Evolutionary conservation across 352 stramenopile genomes (phyloP).

Genomic region (Pythium rhizo-oryzae): DNA sequence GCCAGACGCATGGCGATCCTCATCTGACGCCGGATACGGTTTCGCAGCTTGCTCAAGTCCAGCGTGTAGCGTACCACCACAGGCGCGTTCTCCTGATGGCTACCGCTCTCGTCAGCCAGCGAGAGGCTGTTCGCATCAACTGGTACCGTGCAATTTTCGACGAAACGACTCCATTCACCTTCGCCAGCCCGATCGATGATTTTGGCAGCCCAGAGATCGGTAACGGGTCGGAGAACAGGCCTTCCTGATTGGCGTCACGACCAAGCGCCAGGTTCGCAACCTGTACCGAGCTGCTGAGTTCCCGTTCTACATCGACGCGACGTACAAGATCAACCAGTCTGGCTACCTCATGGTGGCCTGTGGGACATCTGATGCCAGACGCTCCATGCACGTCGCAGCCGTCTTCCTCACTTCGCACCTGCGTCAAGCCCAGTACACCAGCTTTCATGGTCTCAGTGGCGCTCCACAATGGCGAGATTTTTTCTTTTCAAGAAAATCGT

Average conservation of each 20-base stretch:
- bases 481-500: background rate
- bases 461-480: no score
- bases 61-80: background rate
- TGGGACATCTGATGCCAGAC: slow-evolving; percentile 9
- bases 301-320: no score
- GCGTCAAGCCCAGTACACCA: slow-evolving; percentile 6
- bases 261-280: no score
- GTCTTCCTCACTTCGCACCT: slow-evolving; percentile 8
- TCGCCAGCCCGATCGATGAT: background rate
- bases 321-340: slow-evolving; percentile 17
- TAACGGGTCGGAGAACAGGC: no score
- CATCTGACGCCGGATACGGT: slow-evolving; percentile 7
- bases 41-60: background rate
- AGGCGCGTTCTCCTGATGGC: no score
- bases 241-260: no score
- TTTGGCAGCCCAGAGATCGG: slow-evolving; percentile 7
- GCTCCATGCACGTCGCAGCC: slow-evolving; percentile 11
- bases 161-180: slow-evolving; percentile 17
- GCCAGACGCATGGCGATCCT: slow-evolving; percentile 13
- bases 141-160: slow-evolving; percentile 8
- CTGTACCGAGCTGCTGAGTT: no score
- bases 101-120: slow-evolving; percentile 7
- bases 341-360: slow-evolving; percentile 15
- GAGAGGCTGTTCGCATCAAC: background rate
- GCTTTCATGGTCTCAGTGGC: no score